Conservation (phyloP, 2,329 filamentous ascomycete species). For the Chaetomiaceae sp. region DNA sequence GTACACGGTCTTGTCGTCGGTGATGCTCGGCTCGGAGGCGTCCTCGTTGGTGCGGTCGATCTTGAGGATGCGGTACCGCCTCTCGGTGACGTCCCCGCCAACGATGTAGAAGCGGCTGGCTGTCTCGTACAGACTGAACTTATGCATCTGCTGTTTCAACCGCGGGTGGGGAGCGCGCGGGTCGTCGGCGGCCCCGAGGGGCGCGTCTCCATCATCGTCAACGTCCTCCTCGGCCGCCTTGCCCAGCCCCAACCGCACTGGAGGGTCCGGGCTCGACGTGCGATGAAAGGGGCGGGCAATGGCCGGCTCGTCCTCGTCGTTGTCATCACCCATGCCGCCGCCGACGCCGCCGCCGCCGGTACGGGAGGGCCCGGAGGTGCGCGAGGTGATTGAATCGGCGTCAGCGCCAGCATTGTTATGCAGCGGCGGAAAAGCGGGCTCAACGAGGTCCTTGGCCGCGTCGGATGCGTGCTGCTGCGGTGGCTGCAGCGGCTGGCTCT, state of each 20-base stretch:
- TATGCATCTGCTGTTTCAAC: slow-evolving; percentile 70
- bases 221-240: slow-evolving; percentile 24
- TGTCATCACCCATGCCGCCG: slow-evolving; percentile 34
- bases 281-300: slow-evolving; percentile 53
- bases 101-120: slow-evolving; percentile 90
- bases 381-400: slow-evolving; percentile 28
- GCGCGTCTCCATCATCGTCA: slow-evolving; percentile 26
- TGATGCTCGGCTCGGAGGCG: slow-evolving; percentile 69
- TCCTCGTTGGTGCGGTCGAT: slow-evolving; percentile 81
- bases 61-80: slow-evolving; percentile 83
- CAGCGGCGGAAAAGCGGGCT: slow-evolving; percentile 35
- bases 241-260: slow-evolving; percentile 24
- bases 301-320: slow-evolving; percentile 53
- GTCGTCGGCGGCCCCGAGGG: slow-evolving; percentile 22
- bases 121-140: slow-evolving; percentile 96
- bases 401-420: slow-evolving; percentile 38
- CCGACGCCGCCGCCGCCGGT: slow-evolving; percentile 8
- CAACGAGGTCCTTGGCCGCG: slow-evolving; percentile 10
- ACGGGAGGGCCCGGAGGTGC: slow-evolving; percentile 17
- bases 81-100: slow-evolving; percentile 84
- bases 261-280: slow-evolving; percentile 45
- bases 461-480: background rate
- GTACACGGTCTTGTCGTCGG: slow-evolving; percentile 93
- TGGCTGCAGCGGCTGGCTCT: background rate
- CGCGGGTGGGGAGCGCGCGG: slow-evolving; percentile 25